A percentile compares a stretch with the other conserved stretches of the same genome.
These are phyloP conservation scores for Proliferodiscus dingleyae DNA, from an alignment of 2,329 filamentous ascomycete genomes.

Conservation along the genomic window DNA sequence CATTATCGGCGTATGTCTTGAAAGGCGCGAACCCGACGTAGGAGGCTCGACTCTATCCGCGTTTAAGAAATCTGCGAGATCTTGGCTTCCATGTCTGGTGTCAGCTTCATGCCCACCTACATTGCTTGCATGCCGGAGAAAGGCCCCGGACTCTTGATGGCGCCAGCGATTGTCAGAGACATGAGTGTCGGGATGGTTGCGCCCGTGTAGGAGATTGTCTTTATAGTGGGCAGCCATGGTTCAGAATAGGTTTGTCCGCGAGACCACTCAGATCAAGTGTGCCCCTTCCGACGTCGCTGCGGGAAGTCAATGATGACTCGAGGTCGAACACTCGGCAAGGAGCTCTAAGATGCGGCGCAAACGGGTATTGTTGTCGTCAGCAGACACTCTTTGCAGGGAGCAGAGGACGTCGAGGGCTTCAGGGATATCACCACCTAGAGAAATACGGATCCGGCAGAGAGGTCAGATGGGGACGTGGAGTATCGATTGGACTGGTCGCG, in stretches of 20 bases:
- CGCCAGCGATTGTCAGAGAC: slow-evolving; percentile 56
- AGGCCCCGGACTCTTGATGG: slow-evolving; percentile 58
- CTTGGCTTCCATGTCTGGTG: slow-evolving; percentile 40
- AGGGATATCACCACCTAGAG: too few species aligned
- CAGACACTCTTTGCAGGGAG: too few species aligned
- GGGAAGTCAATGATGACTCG: background rate
- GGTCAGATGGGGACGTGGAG: too few species aligned
- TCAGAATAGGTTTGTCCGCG: background rate
- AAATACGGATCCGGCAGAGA: too few species aligned
- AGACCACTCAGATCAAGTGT: background rate
- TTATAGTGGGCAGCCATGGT: slow-evolving; percentile 24
- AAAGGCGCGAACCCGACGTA: slow-evolving; percentile 23
- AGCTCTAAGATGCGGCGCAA: too few species aligned
- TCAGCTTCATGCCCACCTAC: slow-evolving; percentile 37
- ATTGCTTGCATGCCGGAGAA: slow-evolving; percentile 31
- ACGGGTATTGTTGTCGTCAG: too few species aligned
- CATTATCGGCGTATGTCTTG: slow-evolving; percentile 45
- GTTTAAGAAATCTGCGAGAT: slow-evolving; percentile 54
- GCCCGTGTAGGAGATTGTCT: slow-evolving; percentile 24
- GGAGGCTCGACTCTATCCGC: slow-evolving; percentile 40
- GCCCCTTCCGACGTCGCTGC: background rate
- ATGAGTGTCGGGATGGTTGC: slow-evolving; percentile 43
- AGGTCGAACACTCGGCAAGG: too few species aligned
- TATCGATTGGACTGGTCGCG: too few species aligned
- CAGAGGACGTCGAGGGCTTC: too few species aligned